Base-by-base conservation (phyloP, 2,329 filamentous ascomycete genomes). In the Talaromyces sp. region DNA sequence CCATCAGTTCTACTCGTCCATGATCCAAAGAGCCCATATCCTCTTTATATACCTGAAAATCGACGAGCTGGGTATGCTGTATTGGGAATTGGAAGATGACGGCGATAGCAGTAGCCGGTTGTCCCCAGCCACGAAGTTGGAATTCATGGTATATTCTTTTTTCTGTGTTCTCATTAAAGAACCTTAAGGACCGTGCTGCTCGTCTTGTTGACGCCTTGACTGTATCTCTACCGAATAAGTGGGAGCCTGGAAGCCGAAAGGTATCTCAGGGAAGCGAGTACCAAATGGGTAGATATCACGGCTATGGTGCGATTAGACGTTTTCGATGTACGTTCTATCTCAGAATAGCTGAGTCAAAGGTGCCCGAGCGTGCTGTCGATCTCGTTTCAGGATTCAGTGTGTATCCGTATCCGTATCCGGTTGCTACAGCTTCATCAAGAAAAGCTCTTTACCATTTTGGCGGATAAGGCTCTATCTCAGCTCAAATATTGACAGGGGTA, bases 21-120 rank as follows among this genome's bases (percentile, higher is more conserved):
- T 13, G 47, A 61, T 16, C 19, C 14, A 22, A 60, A 9, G 58
- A 45, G 45, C 3, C n/a, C 2, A 14, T 60, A n/a, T 60, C 31
- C 13, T 27, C 11, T 16, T 45, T 61, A 27, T 61, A 27, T 61
- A 61, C 59, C 59, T 61, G 35, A 37, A 27, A 31, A 61, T 35
- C 11, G 43, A 61, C 13, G 45, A 41, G 19, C 47, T 49, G 59
- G 14, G 43, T 37, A 27, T 61, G 59, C 45, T 61, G 24, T 50
- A 41, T 37, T 39, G 59, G 6, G 41, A 61, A 49, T 16, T 41
- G 22, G 45, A 39, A 16, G 43, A 50, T 22, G 58, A 49, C 16
- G 59, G 59, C 14, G 59, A 61, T 35, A 61, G 16, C 22, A 50
- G 45, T 16, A 50, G 27, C 45, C 33, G 43, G 45, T 49, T 41